Base-by-base conservation (phyloP, 1,284 basidiomycete species). In the Puccinia novopanici region DNA sequence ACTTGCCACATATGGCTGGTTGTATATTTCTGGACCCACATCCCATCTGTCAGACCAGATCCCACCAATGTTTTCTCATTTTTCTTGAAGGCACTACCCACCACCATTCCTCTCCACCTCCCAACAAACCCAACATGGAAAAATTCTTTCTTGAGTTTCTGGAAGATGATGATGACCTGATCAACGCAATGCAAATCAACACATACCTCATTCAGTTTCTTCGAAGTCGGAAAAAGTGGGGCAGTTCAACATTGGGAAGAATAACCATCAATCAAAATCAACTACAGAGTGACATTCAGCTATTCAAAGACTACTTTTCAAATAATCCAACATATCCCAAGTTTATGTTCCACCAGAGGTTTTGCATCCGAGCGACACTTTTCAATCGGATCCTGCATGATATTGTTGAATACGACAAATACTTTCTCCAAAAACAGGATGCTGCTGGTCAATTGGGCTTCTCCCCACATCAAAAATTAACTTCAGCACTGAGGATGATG, bases 341-440 rank as follows among this genome's bases (percentile, higher is more conserved):
- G 4, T 17, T 10, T 17, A 52, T 71, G 10, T 68, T 71, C 68
- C 9, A 30, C 24, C 30, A 42, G 22, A 42, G 40, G 34, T 78
- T 68, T 42, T 22, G 72, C 19, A 68, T 72, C 57, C 22, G 17
- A n/a, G 54, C 17, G 40, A 24, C 0, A 22, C 48, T 57, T 59
- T 72, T 76, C 42, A 40, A 30, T 17, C 17, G 9, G n/a, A 71
- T 72, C n/a, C 30, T 55, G 3, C 40, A 55, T 40, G 40, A 68
- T 73, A 71, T 81, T 24, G 79, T 81, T 52, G 74, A 82, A 34
- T 1, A 24, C 3, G 8, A 75, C n/a, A 9, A 22, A 9, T 75
- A 75, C 42, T 75, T 61, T 15, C n/a, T 27, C 2, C 74, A 75
- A 37, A 45, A 50, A 17, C 42, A 15, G 6, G 30, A 70, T 24